Evolutionary conservation across 2,329 filamentous ascomycete genomes (phyloP).

Genomic region (Trematosphaeria pertusa): DNA sequence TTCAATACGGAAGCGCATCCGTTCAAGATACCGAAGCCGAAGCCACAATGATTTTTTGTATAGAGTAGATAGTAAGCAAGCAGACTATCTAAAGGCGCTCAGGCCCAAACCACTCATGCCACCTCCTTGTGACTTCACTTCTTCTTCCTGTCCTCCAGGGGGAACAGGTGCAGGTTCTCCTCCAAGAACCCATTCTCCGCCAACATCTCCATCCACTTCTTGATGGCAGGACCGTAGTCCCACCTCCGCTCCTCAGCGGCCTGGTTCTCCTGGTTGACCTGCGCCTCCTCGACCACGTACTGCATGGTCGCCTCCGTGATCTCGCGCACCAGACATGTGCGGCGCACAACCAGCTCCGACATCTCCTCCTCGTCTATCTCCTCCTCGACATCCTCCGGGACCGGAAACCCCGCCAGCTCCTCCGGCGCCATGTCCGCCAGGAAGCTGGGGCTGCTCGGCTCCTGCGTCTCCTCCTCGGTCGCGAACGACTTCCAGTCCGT

Average conservation of each 20-base stretch:
- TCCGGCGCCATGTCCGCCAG: slow-evolving; percentile 25
- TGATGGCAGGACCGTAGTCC: slow-evolving; percentile 74
- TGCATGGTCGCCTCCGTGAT: slow-evolving; percentile 37
- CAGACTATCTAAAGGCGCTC: too few relatives aligned
- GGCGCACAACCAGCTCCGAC: slow-evolving; percentile 27
- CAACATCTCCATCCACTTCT: slow-evolving; percentile 72
- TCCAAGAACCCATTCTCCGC: slow-evolving; percentile 69
- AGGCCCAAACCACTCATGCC: too few relatives aligned
- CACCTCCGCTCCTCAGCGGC: slow-evolving; percentile 64
- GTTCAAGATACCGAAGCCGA: slow-evolving; percentile 33
- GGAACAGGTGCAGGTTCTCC: slow-evolving; percentile 30
- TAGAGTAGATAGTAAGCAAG: too few relatives aligned
- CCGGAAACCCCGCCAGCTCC: slow-evolving; percentile 18
- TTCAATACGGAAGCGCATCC: slow-evolving; percentile 56
- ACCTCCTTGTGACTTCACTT: background rate
- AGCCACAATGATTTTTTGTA: background rate
- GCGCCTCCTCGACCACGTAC: slow-evolving; percentile 58
- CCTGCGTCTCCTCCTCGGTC: slow-evolving; percentile 30
- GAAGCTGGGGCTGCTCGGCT: slow-evolving; percentile 15
- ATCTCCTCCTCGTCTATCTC: slow-evolving; percentile 29
- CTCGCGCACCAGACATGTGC: slow-evolving; percentile 18
- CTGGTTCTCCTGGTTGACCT: slow-evolving; percentile 57
- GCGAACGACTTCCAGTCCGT: slow-evolving; percentile 54
- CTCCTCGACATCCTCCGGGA: slow-evolving; percentile 18
- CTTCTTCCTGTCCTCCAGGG: background rate